These are phyloP conservation scores for Septoria petroselini DNA, from an alignment of 2,329 filamentous ascomycete species.

Conservation along the genomic window DNA sequence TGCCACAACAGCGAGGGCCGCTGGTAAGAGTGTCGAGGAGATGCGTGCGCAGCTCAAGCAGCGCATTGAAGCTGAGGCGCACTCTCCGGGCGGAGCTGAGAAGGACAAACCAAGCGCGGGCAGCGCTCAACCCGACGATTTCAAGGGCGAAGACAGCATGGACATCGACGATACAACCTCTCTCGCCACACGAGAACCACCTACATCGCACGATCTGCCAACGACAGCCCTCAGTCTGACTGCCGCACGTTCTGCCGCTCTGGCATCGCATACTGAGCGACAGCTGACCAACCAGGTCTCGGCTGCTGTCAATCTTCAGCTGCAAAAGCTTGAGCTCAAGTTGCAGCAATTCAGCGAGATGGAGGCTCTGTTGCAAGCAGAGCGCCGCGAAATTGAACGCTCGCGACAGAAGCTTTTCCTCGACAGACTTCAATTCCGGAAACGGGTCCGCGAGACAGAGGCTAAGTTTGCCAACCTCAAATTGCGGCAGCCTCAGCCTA, in stretches of 20 bases:
- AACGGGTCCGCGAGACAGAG: conserved; percentile 78
- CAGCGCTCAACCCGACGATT: conserved; percentile 18
- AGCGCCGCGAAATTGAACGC: conserved; percentile 87
- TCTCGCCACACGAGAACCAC: conserved; percentile 50
- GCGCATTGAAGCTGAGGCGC: conserved; percentile 64
- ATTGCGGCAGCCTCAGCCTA: conserved; percentile 23
- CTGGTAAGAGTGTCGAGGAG: conserved; percentile 80
- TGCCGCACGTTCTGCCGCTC: conserved; percentile 77
- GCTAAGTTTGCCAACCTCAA: conserved; percentile 45
- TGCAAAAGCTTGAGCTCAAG: conserved; percentile 94
- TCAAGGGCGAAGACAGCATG: conserved; percentile 55
- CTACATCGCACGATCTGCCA: conserved; percentile 45
- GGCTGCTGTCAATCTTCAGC: conserved; percentile 85
- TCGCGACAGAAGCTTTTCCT: conserved; percentile 90
- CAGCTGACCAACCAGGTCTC: conserved; percentile 94
- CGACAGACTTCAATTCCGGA: conserved; percentile 85
- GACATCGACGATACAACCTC: conserved; percentile 56
- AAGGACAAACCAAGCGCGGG: conserved; percentile 54
- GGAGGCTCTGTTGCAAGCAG: conserved; percentile 85
- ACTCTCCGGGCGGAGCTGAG: conserved; percentile 44
- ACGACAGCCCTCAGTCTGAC: conserved; percentile 82
- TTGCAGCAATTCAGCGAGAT: conserved; percentile 95
- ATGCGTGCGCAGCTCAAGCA: conserved; percentile 76
- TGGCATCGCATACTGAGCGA: conserved; percentile 93
- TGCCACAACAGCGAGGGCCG: conserved; percentile 82